phyloP scores from a whole-genome alignment of 768 basidiomycete genomes.

The Podaxis sp. region DNA sequence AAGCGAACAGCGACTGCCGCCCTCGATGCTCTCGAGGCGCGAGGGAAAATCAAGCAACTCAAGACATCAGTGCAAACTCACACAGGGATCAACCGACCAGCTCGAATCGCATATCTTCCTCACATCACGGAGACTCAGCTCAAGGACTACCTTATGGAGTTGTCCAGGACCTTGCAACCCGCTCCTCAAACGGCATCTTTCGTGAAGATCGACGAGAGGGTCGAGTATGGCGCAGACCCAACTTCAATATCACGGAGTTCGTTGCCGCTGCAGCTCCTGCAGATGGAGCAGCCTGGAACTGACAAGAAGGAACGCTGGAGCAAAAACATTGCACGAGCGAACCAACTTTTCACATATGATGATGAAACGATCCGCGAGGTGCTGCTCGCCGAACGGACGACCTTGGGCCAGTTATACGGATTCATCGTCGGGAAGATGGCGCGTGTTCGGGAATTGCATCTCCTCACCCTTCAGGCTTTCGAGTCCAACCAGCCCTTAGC shows the following conservation, averaged over 20 bases:
- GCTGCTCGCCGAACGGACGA: conserved; percentile 68
- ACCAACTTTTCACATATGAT: conserved; percentile 55
- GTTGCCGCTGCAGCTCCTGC: conserved; percentile 46
- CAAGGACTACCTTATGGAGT: conserved; percentile 54
- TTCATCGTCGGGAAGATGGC: conserved; percentile 67
- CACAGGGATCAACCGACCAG: conserved; percentile 58
- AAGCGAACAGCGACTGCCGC: conserved; percentile 68
- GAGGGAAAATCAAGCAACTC: conserved; percentile 68
- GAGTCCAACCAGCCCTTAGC: conserved; percentile 36
- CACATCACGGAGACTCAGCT: conserved; percentile 52
- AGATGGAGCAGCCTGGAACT: conserved; percentile 42
- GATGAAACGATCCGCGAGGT: conserved; percentile 57
- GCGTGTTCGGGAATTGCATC: conserved; percentile 65
- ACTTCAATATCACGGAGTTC: conserved; percentile 29
- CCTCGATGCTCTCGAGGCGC: conserved; percentile 59
- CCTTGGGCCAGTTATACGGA: conserved; percentile 74
- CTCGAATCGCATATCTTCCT: conserved; percentile 67
- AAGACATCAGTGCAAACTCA: conserved; percentile 61
- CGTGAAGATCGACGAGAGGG: conserved; percentile 51
- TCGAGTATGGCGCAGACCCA: conserved; percentile 54
- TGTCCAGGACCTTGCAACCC: conserved; percentile 42
- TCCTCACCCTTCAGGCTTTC: conserved; percentile 50
- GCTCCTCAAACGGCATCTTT: conserved; percentile 35
- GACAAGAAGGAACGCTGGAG: conserved; percentile 44
- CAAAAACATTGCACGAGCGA: conserved; percentile 42